Evolutionary conservation across 2,329 filamentous ascomycete genomes (phyloP), one percentile per base, ranked within the genome.

Genomic region (Hirsutella thompsonii): DNA sequence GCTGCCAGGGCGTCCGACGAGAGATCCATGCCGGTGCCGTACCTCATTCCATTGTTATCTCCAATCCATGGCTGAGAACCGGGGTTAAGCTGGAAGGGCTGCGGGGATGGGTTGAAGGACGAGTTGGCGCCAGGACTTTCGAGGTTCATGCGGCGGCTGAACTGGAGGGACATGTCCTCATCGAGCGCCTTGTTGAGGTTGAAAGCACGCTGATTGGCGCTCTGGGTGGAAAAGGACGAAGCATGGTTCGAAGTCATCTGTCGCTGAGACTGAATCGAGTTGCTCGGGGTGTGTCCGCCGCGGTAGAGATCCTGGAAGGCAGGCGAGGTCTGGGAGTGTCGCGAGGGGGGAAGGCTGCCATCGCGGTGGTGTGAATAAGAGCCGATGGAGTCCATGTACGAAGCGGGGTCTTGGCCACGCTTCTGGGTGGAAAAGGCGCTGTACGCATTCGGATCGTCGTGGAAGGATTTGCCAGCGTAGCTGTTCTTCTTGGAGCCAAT

Each of bases 311-410:
- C 59, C 28, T 49, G 47, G 40, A 55, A 63, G 13, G 53, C 51
- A n/a, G 56, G 58, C 26, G 61, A 68, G n/a, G 58, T 56, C 36
- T 72, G 67, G 4, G 68, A 63, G 42, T 74, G 69, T 37, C 72
- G 67, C 29, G 76, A 76, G 2, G 74, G 67, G 36, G 76, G 72
- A 37, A 74, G 59, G 54, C 67, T 76, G 34, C 63, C 59, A 43
- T 76, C 75, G 44, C 72, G 66, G n/a, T 73, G 69, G 3, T 62
- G 55, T 16, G 47, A 41, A 43, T 52, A 60, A 21, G 41, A 42
- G n/a, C 46, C 44, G 26, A 58, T 52, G 18, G 53, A 36, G 33
- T 59, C 55, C 38, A 68, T 64, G 50, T 67, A 74, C 8, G 66
- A 60, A 4, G 60, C 40, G 20, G 41, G n/a, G 19, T 65, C 62